Evolutionary conservation across 352 stramenopile species (phyloP), one percentile per base, ranked within the genome.

Genomic region (Phytopythium boreale): DNA sequence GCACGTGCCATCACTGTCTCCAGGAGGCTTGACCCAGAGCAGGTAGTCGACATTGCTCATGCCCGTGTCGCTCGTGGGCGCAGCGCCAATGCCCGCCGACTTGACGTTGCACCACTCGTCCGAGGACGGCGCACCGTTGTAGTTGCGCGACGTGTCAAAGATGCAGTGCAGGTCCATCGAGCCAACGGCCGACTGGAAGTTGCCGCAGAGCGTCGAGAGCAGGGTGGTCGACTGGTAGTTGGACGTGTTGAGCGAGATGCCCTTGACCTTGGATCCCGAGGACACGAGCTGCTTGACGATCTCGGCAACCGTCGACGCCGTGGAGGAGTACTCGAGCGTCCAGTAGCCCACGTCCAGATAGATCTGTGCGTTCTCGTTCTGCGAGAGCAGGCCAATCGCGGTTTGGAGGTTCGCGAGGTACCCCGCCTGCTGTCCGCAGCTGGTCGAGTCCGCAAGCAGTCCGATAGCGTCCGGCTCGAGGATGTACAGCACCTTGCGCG

Each of bases 71-170:
- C 62, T 69, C 15, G 80, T 88, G 7, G 84, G 84, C 11, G 77
- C 62, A 15, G 75, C 62, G 46, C 84, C 82, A 27, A 92, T 80
- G n/a, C 77, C 84, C 27, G 75, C 82, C 9, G 51, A 73, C 61
- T 84, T 84, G 36, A 79, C 72, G 57, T 90, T 90, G 69, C 84
- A 92, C 84, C 84, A 92, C 47, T 92, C 84, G 14, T 74, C 71
- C 2, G 64, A 82, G 0, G 61, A 56, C 10, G 78, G 74, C 1
- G 59, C 67, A 27, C 75, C 77, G 24, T 82, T 75, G 60, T 77
- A 87, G 64, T 86, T 88, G 29, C 84, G 74, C 2, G 76, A 87
- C 4, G 78, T 88, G 61, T 93, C 82, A 20, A 89, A 76, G 49
- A 90, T 73, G 68, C 84, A 93, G 41, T 77, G 61, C 14, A 86